Evolutionary conservation across 2,329 filamentous ascomycete genomes (phyloP).

Genomic region (Tolypocladium endophyticum): DNA sequence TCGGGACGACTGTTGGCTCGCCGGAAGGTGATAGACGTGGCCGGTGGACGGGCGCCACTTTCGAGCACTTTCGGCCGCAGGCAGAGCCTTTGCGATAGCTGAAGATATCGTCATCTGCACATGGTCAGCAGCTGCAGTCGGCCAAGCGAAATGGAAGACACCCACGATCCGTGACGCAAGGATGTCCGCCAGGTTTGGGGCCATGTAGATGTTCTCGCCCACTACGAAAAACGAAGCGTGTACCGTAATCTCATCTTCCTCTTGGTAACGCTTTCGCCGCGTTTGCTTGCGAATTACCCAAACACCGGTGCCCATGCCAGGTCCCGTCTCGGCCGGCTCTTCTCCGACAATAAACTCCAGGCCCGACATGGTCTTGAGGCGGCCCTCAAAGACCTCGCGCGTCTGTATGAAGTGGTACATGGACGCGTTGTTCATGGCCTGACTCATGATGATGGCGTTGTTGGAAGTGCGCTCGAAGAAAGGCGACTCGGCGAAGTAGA

Average conservation of each 20-base stretch:
- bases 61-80: conserved; percentile 37
- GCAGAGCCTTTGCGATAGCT: conserved; percentile 41
- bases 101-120: conserved; percentile 43
- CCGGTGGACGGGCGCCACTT: conserved; percentile 45
- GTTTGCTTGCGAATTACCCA: conserved; percentile 63
- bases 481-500: conserved; percentile 57
- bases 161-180: conserved; percentile 49
- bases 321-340: conserved; percentile 51
- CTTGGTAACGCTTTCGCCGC: conserved; percentile 42
- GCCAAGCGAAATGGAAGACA: conserved; percentile 6
- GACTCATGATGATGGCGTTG: conserved; percentile 51
- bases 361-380: conserved; percentile 53
- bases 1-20: conserved; percentile 13
- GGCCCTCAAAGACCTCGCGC: conserved; percentile 52
- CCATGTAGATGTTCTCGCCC: conserved; percentile 57
- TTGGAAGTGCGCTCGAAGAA: conserved; percentile 61
- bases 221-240: conserved; percentile 54
- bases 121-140: background rate
- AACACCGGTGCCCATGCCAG: conserved; percentile 55
- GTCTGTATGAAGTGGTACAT: conserved; percentile 49
- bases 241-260: conserved; percentile 49
- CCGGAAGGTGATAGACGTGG: conserved; percentile 36
- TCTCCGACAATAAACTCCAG: conserved; percentile 58
- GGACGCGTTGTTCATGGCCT: conserved; percentile 49
- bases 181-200: conserved; percentile 49